Percentiles rank a stretch among this genome's conserved stretches.
These are phyloP conservation scores for Pythium biforme DNA, from an alignment of 352 stramenopile genomes.

Conservation along the genomic window DNA sequence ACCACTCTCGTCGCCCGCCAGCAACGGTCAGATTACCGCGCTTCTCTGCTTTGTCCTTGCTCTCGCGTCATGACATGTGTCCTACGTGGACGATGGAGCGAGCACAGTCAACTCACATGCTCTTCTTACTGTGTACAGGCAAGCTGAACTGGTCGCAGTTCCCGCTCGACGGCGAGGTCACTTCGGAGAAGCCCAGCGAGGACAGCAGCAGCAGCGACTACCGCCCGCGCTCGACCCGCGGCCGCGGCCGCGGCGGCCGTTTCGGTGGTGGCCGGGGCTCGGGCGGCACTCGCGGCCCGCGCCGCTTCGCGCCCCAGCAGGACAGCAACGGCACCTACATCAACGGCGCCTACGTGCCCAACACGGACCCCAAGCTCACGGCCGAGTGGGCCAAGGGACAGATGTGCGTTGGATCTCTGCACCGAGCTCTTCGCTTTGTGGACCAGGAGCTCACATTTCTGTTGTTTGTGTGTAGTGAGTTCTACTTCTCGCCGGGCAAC, in stretches of 20 bases:
- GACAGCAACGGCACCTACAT: constrained; percentile 65
- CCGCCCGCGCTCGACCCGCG: constrained; percentile 19
- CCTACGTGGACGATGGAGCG: not conserved
- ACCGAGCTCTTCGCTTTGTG: not conserved
- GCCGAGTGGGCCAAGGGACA: constrained; percentile 81
- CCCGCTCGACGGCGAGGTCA: constrained; percentile 45
- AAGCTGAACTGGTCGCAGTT: constrained; percentile 81
- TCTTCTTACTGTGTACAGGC: constrained; percentile 16
- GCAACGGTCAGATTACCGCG: constrained; percentile 1
- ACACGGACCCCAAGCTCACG: constrained; percentile 62
- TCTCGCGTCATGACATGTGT: not conserved
- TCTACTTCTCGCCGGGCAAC: constrained; percentile 86
- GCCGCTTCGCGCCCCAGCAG: constrained; percentile 39
- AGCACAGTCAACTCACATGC: not conserved
- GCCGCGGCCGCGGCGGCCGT: constrained; percentile 35
- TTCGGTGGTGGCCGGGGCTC: constrained; percentile 16
- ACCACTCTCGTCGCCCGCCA: constrained; percentile 14
- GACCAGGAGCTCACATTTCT: not conserved
- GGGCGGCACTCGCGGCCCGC: constrained; percentile 30
- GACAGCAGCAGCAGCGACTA: constrained; percentile 28
- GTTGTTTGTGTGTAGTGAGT: constrained; percentile 48
- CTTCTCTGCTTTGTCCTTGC: not conserved
- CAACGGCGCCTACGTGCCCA: constrained; percentile 82
- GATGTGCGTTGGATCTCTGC: constrained; percentile 52
- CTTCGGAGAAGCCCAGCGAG: constrained; percentile 27